Conservation (phyloP, 208 protist species). For the Acanthamoeba triangularis region DNA sequence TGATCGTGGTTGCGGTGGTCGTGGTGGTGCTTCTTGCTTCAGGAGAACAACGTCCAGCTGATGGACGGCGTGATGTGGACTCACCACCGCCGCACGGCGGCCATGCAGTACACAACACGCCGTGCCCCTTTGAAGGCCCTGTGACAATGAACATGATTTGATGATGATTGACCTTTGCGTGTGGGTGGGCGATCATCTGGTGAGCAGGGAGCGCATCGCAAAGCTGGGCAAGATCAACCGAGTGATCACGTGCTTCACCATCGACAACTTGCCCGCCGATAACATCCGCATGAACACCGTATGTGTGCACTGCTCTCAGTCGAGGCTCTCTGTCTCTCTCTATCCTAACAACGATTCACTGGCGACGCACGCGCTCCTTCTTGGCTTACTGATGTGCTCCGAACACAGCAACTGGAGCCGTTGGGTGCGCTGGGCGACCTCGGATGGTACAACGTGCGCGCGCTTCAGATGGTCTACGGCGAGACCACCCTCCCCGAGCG, state of each 20-base stretch:
- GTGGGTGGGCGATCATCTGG: not conserved
- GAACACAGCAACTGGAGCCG: conserved; percentile 3
- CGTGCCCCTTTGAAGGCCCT: too few species aligned
- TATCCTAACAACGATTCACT: too few species aligned
- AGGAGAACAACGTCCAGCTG: conserved; percentile 51
- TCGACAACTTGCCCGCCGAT: not conserved
- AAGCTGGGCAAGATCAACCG: conserved; percentile 43
- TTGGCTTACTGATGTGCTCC: too few species aligned
- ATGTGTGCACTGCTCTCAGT: not conserved
- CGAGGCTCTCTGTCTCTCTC: too few species aligned
- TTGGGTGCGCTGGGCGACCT: conserved; percentile 50
- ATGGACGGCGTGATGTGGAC: conserved; percentile 64
- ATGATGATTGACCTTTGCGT: too few species aligned
- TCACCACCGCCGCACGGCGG: not conserved
- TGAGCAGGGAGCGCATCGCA: conserved; percentile 35
- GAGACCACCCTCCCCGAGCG: conserved; percentile 32
- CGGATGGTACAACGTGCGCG: conserved; percentile 52
- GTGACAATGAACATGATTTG: too few species aligned
- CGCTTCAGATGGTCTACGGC: conserved; percentile 23
- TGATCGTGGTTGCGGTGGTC: too few species aligned
- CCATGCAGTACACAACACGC: not conserved
- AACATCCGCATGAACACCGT: conserved; percentile 40
- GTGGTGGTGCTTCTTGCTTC: not conserved
- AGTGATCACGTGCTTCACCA: conserved; percentile 25
- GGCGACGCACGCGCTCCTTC: too few species aligned